Evolutionary conservation across 2,329 filamentous ascomycete genomes (phyloP).

Genomic region (Blastomyces parvus): DNA sequence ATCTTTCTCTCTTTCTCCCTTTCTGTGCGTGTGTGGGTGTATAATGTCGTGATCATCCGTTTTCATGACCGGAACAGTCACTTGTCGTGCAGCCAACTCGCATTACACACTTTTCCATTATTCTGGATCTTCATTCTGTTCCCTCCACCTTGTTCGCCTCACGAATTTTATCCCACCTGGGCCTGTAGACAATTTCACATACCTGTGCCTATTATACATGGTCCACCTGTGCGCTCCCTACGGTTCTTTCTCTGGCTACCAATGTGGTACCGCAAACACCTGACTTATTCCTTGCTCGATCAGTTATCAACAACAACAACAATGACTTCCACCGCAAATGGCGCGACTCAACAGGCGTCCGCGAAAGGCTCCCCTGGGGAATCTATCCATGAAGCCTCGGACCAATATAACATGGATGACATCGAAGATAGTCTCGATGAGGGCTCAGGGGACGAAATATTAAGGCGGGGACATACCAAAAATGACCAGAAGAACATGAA

Average conservation of each 20-base stretch:
- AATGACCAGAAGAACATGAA: slow-evolving; percentile 27
- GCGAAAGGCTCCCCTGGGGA: slow-evolving; percentile 4
- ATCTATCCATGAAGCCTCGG: slow-evolving; percentile 1
- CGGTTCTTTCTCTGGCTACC: not conserved
- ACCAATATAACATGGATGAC: slow-evolving; percentile 8
- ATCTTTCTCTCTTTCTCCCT: not conserved
- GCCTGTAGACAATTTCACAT: not conserved
- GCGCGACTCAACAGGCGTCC: not conserved
- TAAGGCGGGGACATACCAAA: slow-evolving; percentile 12
- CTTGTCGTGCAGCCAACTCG: not conserved
- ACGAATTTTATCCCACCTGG: not conserved
- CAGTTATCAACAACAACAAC: not conserved
- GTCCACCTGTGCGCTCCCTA: not conserved
- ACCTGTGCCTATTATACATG: not conserved
- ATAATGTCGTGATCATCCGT: not conserved
- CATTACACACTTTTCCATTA: not conserved
- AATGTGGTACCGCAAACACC: not conserved
- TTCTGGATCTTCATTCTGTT: not conserved
- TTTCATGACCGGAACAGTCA: not conserved
- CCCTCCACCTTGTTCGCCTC: not conserved
- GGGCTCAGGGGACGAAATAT: slow-evolving; percentile 1
- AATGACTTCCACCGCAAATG: not conserved
- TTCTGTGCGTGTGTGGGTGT: not conserved
- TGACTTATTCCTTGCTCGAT: not conserved
- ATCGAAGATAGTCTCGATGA: slow-evolving; percentile 6